A percentile compares a stretch with the other conserved stretches of the same genome.
phyloP scores from a whole-genome alignment of 2,329 filamentous ascomycete genomes.

The Trichoderma guizhouense region DNA sequence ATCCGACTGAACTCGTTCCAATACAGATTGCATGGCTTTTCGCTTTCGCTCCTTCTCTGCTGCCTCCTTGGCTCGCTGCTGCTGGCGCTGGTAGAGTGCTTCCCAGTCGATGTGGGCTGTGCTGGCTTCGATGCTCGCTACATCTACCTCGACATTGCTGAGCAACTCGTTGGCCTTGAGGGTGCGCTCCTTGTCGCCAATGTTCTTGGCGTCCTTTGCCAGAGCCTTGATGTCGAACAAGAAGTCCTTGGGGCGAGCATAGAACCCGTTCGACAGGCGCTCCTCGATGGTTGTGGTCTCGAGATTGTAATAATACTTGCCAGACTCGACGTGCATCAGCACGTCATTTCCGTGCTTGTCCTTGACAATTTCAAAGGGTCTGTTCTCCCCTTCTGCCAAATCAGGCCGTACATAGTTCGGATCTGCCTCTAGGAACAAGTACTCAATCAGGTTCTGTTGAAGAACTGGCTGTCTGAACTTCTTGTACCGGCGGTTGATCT shows the following conservation, averaged over 20 bases:
- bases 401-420: conserved; percentile 64
- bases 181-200: conserved; percentile 77
- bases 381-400: conserved; percentile 50
- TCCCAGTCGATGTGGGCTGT: conserved; percentile 74
- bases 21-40: conserved; percentile 55
- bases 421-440: conserved; percentile 80
- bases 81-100: conserved; percentile 70
- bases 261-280: conserved; percentile 94
- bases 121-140: conserved; percentile 69
- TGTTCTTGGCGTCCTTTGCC: conserved; percentile 76
- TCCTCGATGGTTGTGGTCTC: conserved; percentile 93
- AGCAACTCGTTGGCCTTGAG: conserved; percentile 89
- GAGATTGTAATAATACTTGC: conserved; percentile 92
- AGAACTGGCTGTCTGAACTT: conserved; percentile 82
- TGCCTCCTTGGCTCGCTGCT: conserved; percentile 58
- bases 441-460: conserved; percentile 68
- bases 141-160: conserved; percentile 91
- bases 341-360: conserved; percentile 78
- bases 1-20: conserved; percentile 50
- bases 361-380: conserved; percentile 75
- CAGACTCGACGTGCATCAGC: conserved; percentile 68
- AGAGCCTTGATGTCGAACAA: conserved; percentile 81
- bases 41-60: conserved; percentile 62
- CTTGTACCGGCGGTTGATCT: conserved; percentile 85
- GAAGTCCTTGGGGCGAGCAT: conserved; percentile 87